Percentiles rank a stretch among this genome's conserved stretches.
phyloP scores from a whole-genome alignment of 257 asterid genomes.

The Leptodermis oblonga region DNA sequence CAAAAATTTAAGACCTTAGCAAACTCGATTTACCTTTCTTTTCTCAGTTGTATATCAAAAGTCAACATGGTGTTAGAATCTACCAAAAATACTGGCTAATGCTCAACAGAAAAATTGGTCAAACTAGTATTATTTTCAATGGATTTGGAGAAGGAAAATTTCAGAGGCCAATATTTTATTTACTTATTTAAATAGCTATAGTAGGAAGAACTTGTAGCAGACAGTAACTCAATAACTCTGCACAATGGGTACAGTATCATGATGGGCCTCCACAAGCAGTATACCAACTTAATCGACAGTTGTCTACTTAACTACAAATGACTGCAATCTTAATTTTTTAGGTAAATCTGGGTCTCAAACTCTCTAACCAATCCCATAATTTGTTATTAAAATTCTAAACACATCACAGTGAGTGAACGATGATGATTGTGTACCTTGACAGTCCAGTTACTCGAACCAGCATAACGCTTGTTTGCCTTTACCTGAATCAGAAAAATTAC shows the following conservation, averaged over 20 bases:
- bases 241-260: not conserved
- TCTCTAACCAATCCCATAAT: not conserved
- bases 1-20: not conserved
- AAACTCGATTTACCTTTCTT: not conserved
- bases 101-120: not conserved
- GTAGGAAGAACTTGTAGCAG: not conserved
- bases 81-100: not conserved
- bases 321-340: not conserved
- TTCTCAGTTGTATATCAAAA: not conserved
- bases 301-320: not conserved
- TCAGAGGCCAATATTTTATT: not conserved
- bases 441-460: constrained; percentile 85
- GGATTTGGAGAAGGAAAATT: not conserved
- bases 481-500: constrained; percentile 44
- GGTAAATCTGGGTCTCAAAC: not conserved
- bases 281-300: not conserved
- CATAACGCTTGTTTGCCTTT: constrained; percentile 75
- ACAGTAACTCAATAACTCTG: not conserved
- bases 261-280: not conserved
- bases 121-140: not conserved
- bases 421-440: constrained; percentile 41
- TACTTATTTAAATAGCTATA: not conserved
- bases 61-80: not conserved
- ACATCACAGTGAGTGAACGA: not conserved
- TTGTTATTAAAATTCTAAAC: not conserved